These are phyloP conservation scores for Rhodotorula kratochvilovae DNA, from an alignment of 768 basidiomycete genomes.

Conservation along the genomic window DNA sequence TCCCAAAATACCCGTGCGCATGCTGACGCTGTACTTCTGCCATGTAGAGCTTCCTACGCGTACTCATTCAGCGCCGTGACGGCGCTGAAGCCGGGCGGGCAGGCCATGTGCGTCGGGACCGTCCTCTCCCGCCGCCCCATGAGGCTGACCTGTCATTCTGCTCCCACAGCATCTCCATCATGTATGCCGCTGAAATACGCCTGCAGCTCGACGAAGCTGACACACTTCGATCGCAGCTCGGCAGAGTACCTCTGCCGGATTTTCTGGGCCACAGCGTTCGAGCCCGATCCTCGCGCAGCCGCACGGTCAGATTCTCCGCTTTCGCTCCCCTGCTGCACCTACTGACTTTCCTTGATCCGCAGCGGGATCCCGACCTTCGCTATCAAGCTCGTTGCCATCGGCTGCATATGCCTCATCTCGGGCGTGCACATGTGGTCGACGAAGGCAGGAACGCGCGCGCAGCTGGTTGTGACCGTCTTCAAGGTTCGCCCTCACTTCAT, in stretches of 20 bases:
- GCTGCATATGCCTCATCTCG: conserved; percentile 67
- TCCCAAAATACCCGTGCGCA: conserved; percentile 55
- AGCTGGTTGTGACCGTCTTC: conserved; percentile 78
- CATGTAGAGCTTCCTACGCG: conserved; percentile 55
- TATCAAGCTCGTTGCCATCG: conserved; percentile 76
- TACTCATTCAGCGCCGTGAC: conserved; percentile 95
- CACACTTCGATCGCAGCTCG: conserved; percentile 12
- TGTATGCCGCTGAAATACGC: not conserved
- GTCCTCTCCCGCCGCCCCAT: conserved; percentile 12
- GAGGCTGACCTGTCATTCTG: not conserved
- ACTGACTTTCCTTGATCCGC: not conserved
- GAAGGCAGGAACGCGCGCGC: conserved; percentile 71
- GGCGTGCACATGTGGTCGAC: conserved; percentile 72
- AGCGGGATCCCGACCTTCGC: conserved; percentile 74
- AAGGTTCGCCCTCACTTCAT: conserved; percentile 57
- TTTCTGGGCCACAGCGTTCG: conserved; percentile 68
- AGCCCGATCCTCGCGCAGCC: conserved; percentile 65
- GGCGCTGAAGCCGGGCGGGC: conserved; percentile 56
- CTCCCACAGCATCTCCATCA: conserved; percentile 8
- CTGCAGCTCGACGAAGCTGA: not conserved
- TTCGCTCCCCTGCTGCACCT: not conserved
- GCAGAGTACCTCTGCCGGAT: conserved; percentile 73
- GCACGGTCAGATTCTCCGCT: not conserved
- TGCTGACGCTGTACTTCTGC: not conserved
- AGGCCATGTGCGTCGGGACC: conserved; percentile 21